These are phyloP conservation scores for Hansenula lynferdii DNA, from an alignment of 1,139 yeast genomes.

Conservation along the genomic window DNA sequence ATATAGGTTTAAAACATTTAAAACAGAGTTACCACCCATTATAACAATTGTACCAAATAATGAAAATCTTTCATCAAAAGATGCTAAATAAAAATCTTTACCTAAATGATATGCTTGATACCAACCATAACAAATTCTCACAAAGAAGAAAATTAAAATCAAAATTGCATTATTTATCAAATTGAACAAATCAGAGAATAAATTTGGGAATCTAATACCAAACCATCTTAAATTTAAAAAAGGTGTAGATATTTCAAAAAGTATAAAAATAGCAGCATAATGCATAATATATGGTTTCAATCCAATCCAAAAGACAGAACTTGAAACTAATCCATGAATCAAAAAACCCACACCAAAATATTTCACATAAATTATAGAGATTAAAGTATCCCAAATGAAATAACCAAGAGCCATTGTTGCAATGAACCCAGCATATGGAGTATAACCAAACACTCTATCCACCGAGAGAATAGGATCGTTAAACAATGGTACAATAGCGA, in stretches of 20 bases:
- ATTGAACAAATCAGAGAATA: slow-evolving; percentile 45
- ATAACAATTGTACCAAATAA: slow-evolving; percentile 44
- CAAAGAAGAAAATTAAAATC: slow-evolving; percentile 65
- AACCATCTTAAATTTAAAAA: slow-evolving; percentile 92
- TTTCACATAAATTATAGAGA: slow-evolving; percentile 55
- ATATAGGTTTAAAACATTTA: slow-evolving; percentile 64
- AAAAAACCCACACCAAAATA: slow-evolving; percentile 78
- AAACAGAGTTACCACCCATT: slow-evolving; percentile 54
- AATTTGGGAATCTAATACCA: slow-evolving; percentile 66
- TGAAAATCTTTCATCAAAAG: slow-evolving; percentile 37
- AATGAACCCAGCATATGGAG: slow-evolving; percentile 72
- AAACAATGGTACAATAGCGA: slow-evolving; percentile 55
- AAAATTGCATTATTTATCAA: slow-evolving; percentile 67
- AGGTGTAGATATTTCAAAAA: slow-evolving; percentile 91
- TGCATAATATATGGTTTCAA: slow-evolving; percentile 73
- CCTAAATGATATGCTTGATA: slow-evolving; percentile 57
- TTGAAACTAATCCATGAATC: slow-evolving; percentile 81
- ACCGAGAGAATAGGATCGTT: slow-evolving; percentile 44
- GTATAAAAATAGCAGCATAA: slow-evolving; percentile 77
- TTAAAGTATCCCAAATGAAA: slow-evolving; percentile 84
- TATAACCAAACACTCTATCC: slow-evolving; percentile 59
- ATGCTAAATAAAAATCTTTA: slow-evolving; percentile 42
- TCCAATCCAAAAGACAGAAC: slow-evolving; percentile 64
- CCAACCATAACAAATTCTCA: slow-evolving; percentile 87
- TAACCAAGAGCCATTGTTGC: slow-evolving; percentile 75